These are phyloP conservation scores for Marvania coccoides DNA, from an alignment of 139 green algal genomes.

Conservation along the genomic window DNA sequence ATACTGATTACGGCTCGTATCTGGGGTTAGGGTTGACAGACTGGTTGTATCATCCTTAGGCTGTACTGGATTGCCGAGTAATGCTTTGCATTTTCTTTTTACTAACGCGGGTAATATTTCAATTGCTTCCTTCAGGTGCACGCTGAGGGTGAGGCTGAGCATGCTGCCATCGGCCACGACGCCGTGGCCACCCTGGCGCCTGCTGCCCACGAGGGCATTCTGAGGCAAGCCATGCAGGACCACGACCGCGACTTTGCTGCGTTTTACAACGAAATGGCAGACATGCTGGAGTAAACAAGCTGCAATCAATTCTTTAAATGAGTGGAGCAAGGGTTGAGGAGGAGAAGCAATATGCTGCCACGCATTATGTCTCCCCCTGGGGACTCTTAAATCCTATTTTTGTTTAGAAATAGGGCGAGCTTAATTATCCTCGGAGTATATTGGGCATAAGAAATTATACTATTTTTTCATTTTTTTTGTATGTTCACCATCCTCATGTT, in stretches of 20 bases:
- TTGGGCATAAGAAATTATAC: neutral
- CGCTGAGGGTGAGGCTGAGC: constrained; percentile 85
- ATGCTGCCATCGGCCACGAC: constrained; percentile 84
- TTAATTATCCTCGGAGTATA: no score
- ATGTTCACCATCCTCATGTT: neutral
- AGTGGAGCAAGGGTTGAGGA: no score
- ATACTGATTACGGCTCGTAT: no score
- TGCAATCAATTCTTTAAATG: no score
- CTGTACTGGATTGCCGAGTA: neutral
- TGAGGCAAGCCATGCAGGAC: constrained; percentile 71
- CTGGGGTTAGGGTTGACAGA: no score
- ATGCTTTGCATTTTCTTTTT: neutral
- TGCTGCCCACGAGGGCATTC: constrained; percentile 32
- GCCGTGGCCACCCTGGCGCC: constrained; percentile 70
- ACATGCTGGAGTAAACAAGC: constrained; percentile 57
- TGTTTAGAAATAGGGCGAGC: no score
- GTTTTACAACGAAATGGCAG: constrained; percentile 83
- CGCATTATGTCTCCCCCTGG: no score
- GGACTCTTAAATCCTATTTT: no score
- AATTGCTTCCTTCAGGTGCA: constrained; percentile 51
- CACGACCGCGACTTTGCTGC: constrained; percentile 85
- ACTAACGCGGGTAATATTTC: neutral
- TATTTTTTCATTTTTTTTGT: neutral
- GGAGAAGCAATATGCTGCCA: no score
- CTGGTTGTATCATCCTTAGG: no score